Conservation (phyloP, 2,329 filamentous ascomycete genomes). For the Pseudocercospora ulei region DNA sequence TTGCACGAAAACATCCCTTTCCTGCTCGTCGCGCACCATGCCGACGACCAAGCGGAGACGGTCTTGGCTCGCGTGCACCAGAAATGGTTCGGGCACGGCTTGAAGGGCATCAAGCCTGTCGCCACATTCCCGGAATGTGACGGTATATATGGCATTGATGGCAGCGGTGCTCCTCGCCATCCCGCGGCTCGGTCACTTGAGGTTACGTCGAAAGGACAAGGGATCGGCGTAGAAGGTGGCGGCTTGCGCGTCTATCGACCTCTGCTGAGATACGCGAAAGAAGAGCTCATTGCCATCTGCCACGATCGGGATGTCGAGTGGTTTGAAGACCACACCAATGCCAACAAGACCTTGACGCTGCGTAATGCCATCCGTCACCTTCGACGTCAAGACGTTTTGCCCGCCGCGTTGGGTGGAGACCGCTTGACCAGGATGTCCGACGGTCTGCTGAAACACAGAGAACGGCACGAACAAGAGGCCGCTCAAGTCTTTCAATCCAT, state of each 20-base stretch:
- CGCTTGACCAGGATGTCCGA: conserved; percentile 53
- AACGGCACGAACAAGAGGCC: conserved; percentile 41
- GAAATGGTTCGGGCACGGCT: conserved; percentile 58
- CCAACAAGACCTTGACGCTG: conserved; percentile 62
- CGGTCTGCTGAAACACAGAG: conserved; percentile 30
- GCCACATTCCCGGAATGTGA: conserved; percentile 68
- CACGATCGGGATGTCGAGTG: conserved; percentile 56
- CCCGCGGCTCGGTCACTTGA: conserved; percentile 19
- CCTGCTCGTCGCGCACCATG: conserved; percentile 74
- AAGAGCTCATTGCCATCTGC: conserved; percentile 65
- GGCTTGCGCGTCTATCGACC: conserved; percentile 61
- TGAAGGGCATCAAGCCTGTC: conserved; percentile 36
- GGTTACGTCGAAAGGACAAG: conserved; percentile 5
- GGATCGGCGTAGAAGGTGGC: conserved; percentile 29
- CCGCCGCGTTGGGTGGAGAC: conserved; percentile 57
- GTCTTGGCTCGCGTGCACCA: conserved; percentile 65
- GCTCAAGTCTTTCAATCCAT: conserved; percentile 46
- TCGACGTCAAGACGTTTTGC: conserved; percentile 50
- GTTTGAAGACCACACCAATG: conserved; percentile 80
- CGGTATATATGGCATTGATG: conserved; percentile 59
- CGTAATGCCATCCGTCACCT: conserved; percentile 73
- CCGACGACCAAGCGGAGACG: conserved; percentile 86
- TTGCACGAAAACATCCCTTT: conserved; percentile 44
- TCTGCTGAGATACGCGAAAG: conserved; percentile 60
- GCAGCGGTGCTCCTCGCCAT: conserved; percentile 33